Conservation (phyloP, 768 basidiomycete genomes). For the Termitomyces bulborhizus region DNA sequence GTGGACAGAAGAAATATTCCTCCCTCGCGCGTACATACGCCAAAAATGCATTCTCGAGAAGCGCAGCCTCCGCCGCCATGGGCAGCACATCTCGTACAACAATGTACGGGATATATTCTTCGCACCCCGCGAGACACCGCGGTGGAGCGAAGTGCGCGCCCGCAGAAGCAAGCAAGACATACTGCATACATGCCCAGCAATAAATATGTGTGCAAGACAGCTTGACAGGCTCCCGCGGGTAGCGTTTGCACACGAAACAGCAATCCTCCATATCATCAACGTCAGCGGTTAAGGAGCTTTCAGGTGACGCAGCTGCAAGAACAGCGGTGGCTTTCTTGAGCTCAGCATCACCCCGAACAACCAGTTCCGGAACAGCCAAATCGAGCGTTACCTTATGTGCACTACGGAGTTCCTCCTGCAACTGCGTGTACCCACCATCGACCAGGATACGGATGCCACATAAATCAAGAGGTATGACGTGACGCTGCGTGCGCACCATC, state of each 20-base stretch:
- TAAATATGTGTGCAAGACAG: constrained; percentile 47
- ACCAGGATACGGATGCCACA: constrained; percentile 30
- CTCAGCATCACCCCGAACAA: constrained; percentile 33
- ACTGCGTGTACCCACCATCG: constrained; percentile 26
- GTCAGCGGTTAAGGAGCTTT: not conserved
- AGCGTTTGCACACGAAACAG: constrained; percentile 37
- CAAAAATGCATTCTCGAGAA: constrained; percentile 38
- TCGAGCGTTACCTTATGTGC: constrained; percentile 38
- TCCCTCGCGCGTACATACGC: constrained; percentile 33
- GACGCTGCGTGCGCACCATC: constrained; percentile 28
- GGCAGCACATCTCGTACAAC: constrained; percentile 33
- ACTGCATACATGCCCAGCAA: constrained; percentile 43
- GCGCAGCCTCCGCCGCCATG: constrained; percentile 27
- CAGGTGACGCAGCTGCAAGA: not conserved
- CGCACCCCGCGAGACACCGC: constrained; percentile 31
- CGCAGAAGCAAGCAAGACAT: constrained; percentile 29
- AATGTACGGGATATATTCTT: constrained; percentile 28
- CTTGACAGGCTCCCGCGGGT: constrained; percentile 24
- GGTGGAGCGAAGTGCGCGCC: constrained; percentile 23
- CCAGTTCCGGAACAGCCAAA: constrained; percentile 31
- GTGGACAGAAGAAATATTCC: constrained; percentile 50
- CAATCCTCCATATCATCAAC: not conserved
- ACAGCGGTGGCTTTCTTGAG: constrained; percentile 9
- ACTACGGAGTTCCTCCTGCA: constrained; percentile 37
- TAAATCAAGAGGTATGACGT: constrained; percentile 29